Conservation (phyloP, 2,329 filamentous ascomycete genomes). For the Rosellinia necatrix region DNA sequence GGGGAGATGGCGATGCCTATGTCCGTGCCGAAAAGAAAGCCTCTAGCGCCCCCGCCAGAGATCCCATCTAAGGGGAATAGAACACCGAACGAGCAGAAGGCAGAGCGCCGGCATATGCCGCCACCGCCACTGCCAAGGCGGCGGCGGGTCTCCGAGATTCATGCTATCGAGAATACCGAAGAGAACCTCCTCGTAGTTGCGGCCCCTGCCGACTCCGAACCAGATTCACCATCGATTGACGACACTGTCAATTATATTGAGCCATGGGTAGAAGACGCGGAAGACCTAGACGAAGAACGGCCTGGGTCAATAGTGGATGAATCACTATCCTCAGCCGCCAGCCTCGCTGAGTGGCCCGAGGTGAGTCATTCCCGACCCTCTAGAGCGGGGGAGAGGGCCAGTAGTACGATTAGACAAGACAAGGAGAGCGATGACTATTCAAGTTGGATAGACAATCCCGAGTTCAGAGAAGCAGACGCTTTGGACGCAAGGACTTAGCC, state of each 20-base stretch:
- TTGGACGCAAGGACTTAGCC: too few relatives aligned
- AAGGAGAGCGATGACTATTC: constrained; percentile 40
- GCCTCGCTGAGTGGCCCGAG: constrained; percentile 12
- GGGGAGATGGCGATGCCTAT: constrained; percentile 37
- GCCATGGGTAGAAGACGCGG: constrained; percentile 40
- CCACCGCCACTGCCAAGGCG: constrained; percentile 39
- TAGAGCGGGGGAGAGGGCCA: neutral
- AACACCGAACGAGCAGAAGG: constrained; percentile 31
- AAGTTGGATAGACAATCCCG: constrained; percentile 40
- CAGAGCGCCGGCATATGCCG: constrained; percentile 37
- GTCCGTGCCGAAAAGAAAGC: constrained; percentile 37
- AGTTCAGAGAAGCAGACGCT: constrained; percentile 29
- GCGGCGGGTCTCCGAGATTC: constrained; percentile 39
- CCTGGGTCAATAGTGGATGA: constrained; percentile 18
- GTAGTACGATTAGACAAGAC: constrained; percentile 10
- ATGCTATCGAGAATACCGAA: constrained; percentile 32
- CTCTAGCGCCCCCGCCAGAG: constrained; percentile 34
- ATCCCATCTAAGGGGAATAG: constrained; percentile 30
- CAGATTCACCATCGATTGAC: constrained; percentile 34
- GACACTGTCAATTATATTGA: constrained; percentile 29
- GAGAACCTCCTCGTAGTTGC: constrained; percentile 41
- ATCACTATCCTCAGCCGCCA: constrained; percentile 12
- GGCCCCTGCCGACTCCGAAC: constrained; percentile 41
- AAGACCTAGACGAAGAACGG: constrained; percentile 28
- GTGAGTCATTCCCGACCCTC: neutral